These are phyloP conservation scores for Hirsutella minnesotensis DNA, from an alignment of 2,329 filamentous ascomycete species.

Conservation along the genomic window DNA sequence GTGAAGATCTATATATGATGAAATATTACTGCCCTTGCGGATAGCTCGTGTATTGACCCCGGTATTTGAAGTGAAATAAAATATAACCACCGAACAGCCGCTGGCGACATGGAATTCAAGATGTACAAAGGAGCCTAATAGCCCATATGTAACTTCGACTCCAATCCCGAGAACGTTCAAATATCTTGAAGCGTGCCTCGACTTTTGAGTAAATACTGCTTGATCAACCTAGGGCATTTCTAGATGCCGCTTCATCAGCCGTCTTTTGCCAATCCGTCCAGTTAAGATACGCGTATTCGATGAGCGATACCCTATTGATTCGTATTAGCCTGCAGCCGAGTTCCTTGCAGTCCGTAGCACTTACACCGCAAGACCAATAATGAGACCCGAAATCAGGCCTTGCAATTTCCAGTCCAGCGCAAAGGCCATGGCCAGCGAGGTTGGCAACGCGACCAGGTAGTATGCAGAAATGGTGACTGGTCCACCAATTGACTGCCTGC, in stretches of 20 bases:
- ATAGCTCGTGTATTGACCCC: no score
- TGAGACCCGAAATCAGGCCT: constrained; percentile 72
- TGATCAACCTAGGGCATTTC: constrained; percentile 20
- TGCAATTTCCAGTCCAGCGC: constrained; percentile 60
- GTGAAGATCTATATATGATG: no score
- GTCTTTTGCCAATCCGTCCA: constrained; percentile 34
- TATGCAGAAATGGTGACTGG: constrained; percentile 81
- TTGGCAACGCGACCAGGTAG: constrained; percentile 71
- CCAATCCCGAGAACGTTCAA: no score
- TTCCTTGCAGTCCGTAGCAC: constrained; percentile 11
- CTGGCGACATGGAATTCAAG: no score
- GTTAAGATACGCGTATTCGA: constrained; percentile 35
- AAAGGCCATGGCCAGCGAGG: constrained; percentile 68
- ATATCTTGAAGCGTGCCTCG: no score
- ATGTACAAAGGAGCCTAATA: no score
- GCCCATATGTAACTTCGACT: no score
- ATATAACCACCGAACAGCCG: no score
- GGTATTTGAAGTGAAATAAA: no score
- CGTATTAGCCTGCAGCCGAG: neutral
- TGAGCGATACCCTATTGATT: constrained; percentile 12
- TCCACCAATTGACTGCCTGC: constrained; percentile 73
- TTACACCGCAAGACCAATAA: constrained; percentile 54
- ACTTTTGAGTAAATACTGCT: no score
- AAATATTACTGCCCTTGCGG: no score
- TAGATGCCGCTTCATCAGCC: constrained; percentile 31